Conservation (phyloP, 1,284 basidiomycete species). For the Fomitopsis pinicola region DNA sequence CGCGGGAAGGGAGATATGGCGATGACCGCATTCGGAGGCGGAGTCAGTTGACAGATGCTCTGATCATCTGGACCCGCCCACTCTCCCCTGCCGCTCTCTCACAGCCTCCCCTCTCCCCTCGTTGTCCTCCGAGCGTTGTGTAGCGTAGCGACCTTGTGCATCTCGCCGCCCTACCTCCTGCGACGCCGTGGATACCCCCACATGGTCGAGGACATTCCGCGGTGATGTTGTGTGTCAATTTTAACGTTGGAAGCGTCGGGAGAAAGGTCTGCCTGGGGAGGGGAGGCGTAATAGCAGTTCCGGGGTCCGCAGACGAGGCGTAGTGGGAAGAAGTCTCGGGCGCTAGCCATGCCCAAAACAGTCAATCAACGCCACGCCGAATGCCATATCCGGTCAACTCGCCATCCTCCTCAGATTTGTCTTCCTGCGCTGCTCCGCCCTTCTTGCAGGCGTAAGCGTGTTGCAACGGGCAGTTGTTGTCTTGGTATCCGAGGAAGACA, state of each 20-base stretch:
- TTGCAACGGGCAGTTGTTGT: conserved; percentile 4
- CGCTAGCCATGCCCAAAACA: conserved; percentile 21
- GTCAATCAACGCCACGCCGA: conserved; percentile 30
- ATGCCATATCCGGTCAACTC: conserved; percentile 13
- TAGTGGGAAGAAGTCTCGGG: conserved; percentile 29
- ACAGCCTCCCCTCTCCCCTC: neutral
- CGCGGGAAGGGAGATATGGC: neutral
- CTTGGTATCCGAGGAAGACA: neutral
- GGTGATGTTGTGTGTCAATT: neutral
- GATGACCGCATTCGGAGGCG: conserved; percentile 1
- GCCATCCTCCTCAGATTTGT: conserved; percentile 18
- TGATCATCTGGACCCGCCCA: conserved; percentile 2
- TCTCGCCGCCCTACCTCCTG: neutral
- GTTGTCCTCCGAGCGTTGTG: neutral
- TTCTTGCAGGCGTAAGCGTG: conserved; percentile 1
- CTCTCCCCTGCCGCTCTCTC: neutral
- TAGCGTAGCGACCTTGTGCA: neutral
- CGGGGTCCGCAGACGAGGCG: conserved; percentile 20
- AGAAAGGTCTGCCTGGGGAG: neutral
- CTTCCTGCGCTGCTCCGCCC: conserved; percentile 18
- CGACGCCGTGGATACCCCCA: no score
- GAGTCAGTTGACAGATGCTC: conserved; percentile 3
- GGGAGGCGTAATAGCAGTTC: conserved; percentile 10
- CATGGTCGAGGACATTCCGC: no score
- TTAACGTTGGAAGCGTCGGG: neutral